Evolutionary conservation across 2,329 filamentous ascomycete genomes (phyloP).

Genomic region (Aspergillus persii): DNA sequence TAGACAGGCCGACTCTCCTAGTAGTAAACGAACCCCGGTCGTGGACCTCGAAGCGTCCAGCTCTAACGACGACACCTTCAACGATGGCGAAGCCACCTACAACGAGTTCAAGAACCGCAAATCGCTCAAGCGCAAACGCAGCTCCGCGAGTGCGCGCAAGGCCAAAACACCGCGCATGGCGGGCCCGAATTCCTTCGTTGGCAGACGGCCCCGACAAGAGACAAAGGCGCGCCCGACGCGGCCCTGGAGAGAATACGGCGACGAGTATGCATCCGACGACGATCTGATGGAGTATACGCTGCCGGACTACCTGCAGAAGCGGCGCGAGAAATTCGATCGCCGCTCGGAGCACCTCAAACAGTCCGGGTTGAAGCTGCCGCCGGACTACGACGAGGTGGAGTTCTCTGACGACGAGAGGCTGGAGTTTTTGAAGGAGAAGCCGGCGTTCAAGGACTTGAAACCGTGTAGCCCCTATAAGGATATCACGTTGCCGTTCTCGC

Average conservation of each 20-base stretch:
- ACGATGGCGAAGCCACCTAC: slow-evolving; percentile 51
- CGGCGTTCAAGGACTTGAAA: slow-evolving; percentile 61
- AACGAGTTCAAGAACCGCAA: slow-evolving; percentile 63
- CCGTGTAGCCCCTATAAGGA: slow-evolving; percentile 71
- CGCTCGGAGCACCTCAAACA: slow-evolving; percentile 60
- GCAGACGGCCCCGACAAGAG: slow-evolving; percentile 31
- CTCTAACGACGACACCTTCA: slow-evolving; percentile 32
- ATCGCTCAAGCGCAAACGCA: slow-evolving; percentile 52
- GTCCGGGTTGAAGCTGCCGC: slow-evolving; percentile 72
- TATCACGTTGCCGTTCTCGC: slow-evolving; percentile 70
- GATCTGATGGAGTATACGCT: slow-evolving; percentile 58
- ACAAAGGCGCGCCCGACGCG: slow-evolving; percentile 21
- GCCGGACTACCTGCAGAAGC: slow-evolving; percentile 69
- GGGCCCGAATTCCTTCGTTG: slow-evolving; percentile 38
- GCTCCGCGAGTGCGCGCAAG: slow-evolving; percentile 48
- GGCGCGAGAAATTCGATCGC: slow-evolving; percentile 68
- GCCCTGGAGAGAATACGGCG: slow-evolving; percentile 42
- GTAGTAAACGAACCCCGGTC: slow-evolving; percentile 12
- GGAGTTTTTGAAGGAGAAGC: slow-evolving; percentile 65
- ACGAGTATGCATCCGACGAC: slow-evolving; percentile 52
- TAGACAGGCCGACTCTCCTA: slow-evolving; percentile 11
- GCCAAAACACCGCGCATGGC: slow-evolving; percentile 46
- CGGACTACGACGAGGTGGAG: slow-evolving; percentile 70
- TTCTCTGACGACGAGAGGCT: slow-evolving; percentile 70
- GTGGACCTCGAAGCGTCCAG: slow-evolving; percentile 22